phyloP scores from a whole-genome alignment of 75 land plant genomes.

The Pinus albicaulis region DNA sequence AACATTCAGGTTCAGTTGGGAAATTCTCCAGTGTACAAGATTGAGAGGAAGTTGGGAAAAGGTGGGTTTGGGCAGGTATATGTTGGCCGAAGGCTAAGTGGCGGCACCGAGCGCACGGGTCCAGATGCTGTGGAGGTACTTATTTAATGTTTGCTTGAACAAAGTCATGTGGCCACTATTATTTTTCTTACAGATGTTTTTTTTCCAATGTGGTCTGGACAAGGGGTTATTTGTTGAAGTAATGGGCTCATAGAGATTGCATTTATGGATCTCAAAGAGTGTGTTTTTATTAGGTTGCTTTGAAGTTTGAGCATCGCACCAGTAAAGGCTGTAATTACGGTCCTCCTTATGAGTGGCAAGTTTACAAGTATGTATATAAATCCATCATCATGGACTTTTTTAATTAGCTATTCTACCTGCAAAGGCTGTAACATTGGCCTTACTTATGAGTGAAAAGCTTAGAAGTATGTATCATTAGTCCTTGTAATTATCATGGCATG shows the following conservation, averaged over 20 bases:
- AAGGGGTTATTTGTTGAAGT: neutral
- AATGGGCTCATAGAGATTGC: neutral
- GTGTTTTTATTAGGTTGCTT: slow-evolving; percentile 59
- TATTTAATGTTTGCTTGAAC: neutral
- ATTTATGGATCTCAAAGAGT: neutral
- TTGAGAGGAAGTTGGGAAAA: slow-evolving; percentile 90
- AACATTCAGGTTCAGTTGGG: slow-evolving; percentile 85
- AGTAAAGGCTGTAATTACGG: slow-evolving; percentile 97
- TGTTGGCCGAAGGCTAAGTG: slow-evolving; percentile 74
- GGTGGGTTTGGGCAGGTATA: slow-evolving; percentile 99
- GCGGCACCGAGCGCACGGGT: slow-evolving; percentile 81
- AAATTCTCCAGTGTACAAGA: slow-evolving; percentile 78
- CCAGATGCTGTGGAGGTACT: slow-evolving; percentile 91
- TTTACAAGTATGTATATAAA: slow-evolving; percentile 65
- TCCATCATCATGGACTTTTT: neutral
- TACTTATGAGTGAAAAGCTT: neutral
- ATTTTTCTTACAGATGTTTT: neutral
- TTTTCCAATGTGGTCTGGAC: neutral
- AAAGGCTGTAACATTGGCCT: neutral
- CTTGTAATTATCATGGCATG: neutral
- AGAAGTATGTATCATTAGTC: neutral
- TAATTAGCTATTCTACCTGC: neutral
- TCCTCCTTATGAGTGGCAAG: slow-evolving; percentile 99
- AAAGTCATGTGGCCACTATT: slow-evolving; percentile 1
- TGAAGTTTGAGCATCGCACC: slow-evolving; percentile 92